phyloP scores from a whole-genome alignment of 2,329 filamentous ascomycete genomes.

The Exutisphaerella laricina region DNA sequence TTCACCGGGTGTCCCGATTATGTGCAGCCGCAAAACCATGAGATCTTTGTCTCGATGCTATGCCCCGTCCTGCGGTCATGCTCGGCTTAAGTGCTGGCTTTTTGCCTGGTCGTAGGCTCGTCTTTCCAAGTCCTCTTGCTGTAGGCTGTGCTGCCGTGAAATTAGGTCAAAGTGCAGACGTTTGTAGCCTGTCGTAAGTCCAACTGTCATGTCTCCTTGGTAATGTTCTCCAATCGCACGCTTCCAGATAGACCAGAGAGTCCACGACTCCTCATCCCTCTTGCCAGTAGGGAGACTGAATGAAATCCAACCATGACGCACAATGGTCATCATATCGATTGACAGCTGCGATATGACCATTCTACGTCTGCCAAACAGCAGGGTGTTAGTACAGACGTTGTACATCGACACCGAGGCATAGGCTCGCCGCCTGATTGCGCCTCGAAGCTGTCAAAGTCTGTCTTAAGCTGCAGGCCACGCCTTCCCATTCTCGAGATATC shows the following conservation, averaged over 20 bases:
- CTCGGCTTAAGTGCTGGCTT: not conserved
- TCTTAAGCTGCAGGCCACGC: no score
- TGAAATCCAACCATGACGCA: not conserved
- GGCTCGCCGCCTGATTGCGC: no score
- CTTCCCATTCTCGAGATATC: no score
- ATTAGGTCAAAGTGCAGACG: no score
- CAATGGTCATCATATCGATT: not conserved
- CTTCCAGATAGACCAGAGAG: not conserved
- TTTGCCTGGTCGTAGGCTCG: not conserved
- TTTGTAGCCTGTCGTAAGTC: not conserved
- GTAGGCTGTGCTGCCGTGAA: no score
- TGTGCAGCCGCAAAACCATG: conserved; percentile 34
- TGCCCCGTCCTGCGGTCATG: conserved; percentile 6
- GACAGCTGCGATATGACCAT: conserved; percentile 7
- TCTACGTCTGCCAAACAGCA: no score
- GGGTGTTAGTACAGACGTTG: no score
- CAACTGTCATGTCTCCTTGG: not conserved
- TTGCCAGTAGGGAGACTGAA: not conserved
- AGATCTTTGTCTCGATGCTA: conserved; percentile 32
- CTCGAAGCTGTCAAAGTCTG: no score
- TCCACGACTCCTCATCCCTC: not conserved
- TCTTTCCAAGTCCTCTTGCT: no score
- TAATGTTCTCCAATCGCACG: not conserved
- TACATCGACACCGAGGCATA: no score
- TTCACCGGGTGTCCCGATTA: conserved; percentile 13